A percentile compares a stretch with the other conserved stretches of the same genome.
phyloP scores from a whole-genome alignment of 495 filamentous ascomycete species.

The Penicillium egyptiacum region DNA sequence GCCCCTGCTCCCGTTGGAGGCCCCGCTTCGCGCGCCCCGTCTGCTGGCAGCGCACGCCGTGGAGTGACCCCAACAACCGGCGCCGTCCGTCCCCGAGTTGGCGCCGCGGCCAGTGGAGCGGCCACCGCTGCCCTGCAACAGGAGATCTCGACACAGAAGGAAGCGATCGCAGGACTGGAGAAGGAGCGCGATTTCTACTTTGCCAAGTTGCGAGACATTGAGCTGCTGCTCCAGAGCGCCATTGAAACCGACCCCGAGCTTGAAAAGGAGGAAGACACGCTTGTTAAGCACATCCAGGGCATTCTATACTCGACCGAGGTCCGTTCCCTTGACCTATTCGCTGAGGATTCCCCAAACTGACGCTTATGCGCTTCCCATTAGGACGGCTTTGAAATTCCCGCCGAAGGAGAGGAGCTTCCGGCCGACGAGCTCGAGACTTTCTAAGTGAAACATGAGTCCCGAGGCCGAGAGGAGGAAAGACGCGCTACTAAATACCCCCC shows the following conservation, averaged over 20 bases:
- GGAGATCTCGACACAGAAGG: slow-evolving; percentile 81
- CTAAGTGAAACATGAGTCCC: slow-evolving; percentile 24
- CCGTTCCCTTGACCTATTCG: slow-evolving; percentile 22
- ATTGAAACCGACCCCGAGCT: slow-evolving; percentile 87
- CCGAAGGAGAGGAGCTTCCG: slow-evolving; percentile 36
- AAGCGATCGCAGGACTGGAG: slow-evolving; percentile 81
- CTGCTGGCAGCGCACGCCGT: slow-evolving; percentile 43
- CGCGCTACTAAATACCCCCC: slow-evolving; percentile 30
- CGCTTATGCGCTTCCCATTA: slow-evolving; percentile 22
- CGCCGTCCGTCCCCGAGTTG: slow-evolving; percentile 47
- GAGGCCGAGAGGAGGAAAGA: slow-evolving; percentile 15
- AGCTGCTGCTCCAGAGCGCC: slow-evolving; percentile 85
- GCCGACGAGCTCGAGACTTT: slow-evolving; percentile 54
- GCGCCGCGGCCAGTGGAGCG: slow-evolving; percentile 52
- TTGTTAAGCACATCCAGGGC: slow-evolving; percentile 90
- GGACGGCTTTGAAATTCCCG: slow-evolving; percentile 57
- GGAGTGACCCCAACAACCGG: slow-evolving; percentile 74
- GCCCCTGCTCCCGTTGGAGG: slow-evolving; percentile 42
- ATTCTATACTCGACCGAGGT: slow-evolving; percentile 97
- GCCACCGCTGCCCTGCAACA: slow-evolving; percentile 67
- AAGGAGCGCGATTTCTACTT: slow-evolving; percentile 99
- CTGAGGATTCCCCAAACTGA: slow-evolving; percentile 5
- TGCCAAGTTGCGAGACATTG: slow-evolving; percentile 95
- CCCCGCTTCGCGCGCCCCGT: slow-evolving; percentile 35
- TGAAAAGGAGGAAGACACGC: slow-evolving; percentile 86